A percentile compares a stretch with the other conserved stretches of the same genome.
Evolutionary conservation across 2,329 filamentous ascomycete species (phyloP).

Genomic region (Cyclaneusma minus): DNA sequence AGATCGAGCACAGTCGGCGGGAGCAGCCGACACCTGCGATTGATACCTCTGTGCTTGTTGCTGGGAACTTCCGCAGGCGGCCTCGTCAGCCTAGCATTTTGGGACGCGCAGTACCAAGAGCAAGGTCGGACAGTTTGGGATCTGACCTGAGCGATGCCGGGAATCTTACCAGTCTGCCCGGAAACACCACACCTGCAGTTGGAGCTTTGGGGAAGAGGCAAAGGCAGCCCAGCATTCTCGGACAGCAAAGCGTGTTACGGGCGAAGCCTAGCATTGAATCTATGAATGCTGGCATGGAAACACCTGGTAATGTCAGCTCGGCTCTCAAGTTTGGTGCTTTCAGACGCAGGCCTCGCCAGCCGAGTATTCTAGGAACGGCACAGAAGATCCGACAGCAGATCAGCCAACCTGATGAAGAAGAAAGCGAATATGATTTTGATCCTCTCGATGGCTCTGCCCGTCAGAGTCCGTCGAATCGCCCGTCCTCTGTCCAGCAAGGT

Average conservation of each 20-base stretch:
- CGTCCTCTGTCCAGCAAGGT: constrained; percentile 12
- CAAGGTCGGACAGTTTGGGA: constrained; percentile 12
- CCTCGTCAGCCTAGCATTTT: constrained; percentile 21
- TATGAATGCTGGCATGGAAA: constrained; percentile 3
- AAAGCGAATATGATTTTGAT: constrained; percentile 31
- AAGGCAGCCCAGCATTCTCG: neutral
- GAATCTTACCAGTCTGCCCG: neutral
- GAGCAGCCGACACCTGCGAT: no score
- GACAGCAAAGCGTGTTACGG: neutral
- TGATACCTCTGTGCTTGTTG: constrained; percentile 11
- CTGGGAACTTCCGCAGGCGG: constrained; percentile 19
- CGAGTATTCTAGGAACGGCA: constrained; percentile 38
- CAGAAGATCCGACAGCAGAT: constrained; percentile 1
- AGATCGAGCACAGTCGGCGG: no score
- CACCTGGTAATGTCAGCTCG: constrained; percentile 23
- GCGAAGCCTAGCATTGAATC: no score
- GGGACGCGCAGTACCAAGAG: constrained; percentile 7
- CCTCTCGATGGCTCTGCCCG: constrained; percentile 57
- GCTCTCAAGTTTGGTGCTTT: constrained; percentile 39
- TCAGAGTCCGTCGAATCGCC: constrained; percentile 31
- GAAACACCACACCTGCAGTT: constrained; percentile 8
- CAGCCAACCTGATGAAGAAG: constrained; percentile 22
- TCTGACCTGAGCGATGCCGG: constrained; percentile 11
- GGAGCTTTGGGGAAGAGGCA: neutral
- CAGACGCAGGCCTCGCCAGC: constrained; percentile 39